These are phyloP conservation scores for Spiromastix sp. DNA, from an alignment of 2,329 filamentous ascomycete genomes.

Conservation along the genomic window DNA sequence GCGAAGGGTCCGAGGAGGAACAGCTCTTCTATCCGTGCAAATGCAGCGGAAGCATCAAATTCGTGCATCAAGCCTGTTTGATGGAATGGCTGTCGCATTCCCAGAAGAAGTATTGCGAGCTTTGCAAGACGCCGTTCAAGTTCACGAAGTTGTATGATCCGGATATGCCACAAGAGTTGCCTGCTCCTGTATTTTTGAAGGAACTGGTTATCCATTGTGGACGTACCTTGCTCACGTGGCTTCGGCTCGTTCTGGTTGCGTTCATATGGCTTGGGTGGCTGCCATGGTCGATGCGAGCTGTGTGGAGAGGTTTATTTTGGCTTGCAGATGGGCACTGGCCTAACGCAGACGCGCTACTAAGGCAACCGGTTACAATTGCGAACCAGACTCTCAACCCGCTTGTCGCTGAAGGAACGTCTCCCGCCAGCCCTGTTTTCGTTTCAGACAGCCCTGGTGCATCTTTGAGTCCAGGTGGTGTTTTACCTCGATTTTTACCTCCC, in stretches of 20 bases:
- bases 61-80: slow-evolving; percentile 92
- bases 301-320: slow-evolving; percentile 95
- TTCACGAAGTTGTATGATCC: slow-evolving; percentile 97
- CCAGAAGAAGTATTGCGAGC: slow-evolving; percentile 98
- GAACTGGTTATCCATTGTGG: slow-evolving; percentile 66
- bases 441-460: slow-evolving; percentile 17
- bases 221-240: slow-evolving; percentile 64
- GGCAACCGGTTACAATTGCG: slow-evolving; percentile 8
- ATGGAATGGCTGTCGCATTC: slow-evolving; percentile 99
- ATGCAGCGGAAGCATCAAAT: slow-evolving; percentile 98
- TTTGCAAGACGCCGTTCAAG: slow-evolving; percentile 95
- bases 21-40: slow-evolving; percentile 97
- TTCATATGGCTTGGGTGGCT: slow-evolving; percentile 84
- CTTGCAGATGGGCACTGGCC: slow-evolving; percentile 67
- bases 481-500: slow-evolving; percentile 24
- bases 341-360: slow-evolving; percentile 17
- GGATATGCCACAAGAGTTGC: slow-evolving; percentile 79
- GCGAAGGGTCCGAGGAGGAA: slow-evolving; percentile 71
- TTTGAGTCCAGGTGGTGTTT: slow-evolving; percentile 15
- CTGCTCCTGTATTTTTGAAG: slow-evolving; percentile 67
- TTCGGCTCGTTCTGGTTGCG: slow-evolving; percentile 65
- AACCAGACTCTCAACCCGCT: slow-evolving; percentile 14
- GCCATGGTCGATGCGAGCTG: slow-evolving; percentile 79
- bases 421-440: slow-evolving; percentile 13
- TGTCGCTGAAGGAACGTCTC: slow-evolving; percentile 19